These are phyloP conservation scores for Mimosa bimucronata DNA, from an alignment of 306 rosid genomes.

Conservation along the genomic window DNA sequence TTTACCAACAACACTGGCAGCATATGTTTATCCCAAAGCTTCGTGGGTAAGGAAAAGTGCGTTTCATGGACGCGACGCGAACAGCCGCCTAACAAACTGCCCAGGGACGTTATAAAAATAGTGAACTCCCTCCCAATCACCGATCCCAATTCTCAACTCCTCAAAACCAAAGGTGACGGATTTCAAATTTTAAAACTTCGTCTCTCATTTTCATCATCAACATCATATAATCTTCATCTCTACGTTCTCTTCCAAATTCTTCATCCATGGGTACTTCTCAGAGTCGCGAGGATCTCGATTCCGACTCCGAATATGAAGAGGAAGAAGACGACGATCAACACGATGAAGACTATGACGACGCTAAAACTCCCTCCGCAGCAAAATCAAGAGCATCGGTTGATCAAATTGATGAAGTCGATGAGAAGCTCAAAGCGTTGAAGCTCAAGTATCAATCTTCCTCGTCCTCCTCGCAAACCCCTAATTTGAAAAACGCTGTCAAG, in stretches of 20 bases:
- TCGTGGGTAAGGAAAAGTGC: slow-evolving; percentile 24
- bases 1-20: no score
- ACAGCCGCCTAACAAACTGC: neutral
- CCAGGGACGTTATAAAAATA: slow-evolving; percentile 19
- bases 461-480: slow-evolving; percentile 34
- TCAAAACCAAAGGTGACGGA: no score
- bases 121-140: neutral
- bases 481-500: slow-evolving; percentile 63
- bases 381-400: slow-evolving; percentile 19
- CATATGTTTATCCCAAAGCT: neutral
- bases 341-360: slow-evolving; percentile 40
- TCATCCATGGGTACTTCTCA: slow-evolving; percentile 70
- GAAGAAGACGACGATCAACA: slow-evolving; percentile 36
- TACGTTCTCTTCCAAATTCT: slow-evolving; percentile 12
- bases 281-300: slow-evolving; percentile 77
- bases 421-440: slow-evolving; percentile 71
- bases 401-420: slow-evolving; percentile 67
- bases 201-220: neutral
- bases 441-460: slow-evolving; percentile 64
- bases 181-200: slow-evolving; percentile 24
- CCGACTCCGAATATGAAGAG: slow-evolving; percentile 61
- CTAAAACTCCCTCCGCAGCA: slow-evolving; percentile 27
- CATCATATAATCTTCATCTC: no score
- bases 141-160: neutral
- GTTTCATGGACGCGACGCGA: slow-evolving; percentile 34